Evolutionary conservation across 257 asterid genomes (phyloP).

Genomic region (Ophiorrhiza pumila): DNA sequence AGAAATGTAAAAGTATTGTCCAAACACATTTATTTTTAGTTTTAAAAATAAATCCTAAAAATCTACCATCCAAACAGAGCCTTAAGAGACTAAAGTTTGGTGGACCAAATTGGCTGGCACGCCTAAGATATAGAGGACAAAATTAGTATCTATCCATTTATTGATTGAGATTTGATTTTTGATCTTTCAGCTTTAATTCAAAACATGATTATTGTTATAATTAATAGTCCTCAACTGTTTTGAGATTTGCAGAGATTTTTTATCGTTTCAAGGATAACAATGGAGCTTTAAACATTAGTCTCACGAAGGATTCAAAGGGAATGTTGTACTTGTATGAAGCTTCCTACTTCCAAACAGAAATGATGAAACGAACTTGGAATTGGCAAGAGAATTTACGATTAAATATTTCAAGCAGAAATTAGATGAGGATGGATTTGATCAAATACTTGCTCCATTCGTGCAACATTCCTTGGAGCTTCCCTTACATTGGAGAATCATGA

Average conservation of each 20-base stretch:
- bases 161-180: no score
- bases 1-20: no score
- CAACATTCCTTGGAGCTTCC: conserved; percentile 15
- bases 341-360: not conserved
- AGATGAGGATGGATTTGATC: not conserved
- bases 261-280: conserved; percentile 7
- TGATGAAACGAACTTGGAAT: not conserved
- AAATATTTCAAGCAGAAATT: not conserved
- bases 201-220: not conserved
- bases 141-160: no score
- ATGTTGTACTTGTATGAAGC: conserved; percentile 27
- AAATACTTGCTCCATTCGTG: not conserved
- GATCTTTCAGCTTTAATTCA: no score
- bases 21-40: no score
- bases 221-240: not conserved
- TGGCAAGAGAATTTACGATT: conserved; percentile 12
- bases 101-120: no score
- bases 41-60: no score
- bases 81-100: no score
- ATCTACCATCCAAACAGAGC: no score
- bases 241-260: conserved; percentile 17
- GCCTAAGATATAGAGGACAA: no score
- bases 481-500: not conserved
- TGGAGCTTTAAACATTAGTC: conserved; percentile 8
- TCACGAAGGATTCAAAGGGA: conserved; percentile 19